phyloP scores from a whole-genome alignment of 139 green algal genomes.

The Pleodorina starrii region DNA sequence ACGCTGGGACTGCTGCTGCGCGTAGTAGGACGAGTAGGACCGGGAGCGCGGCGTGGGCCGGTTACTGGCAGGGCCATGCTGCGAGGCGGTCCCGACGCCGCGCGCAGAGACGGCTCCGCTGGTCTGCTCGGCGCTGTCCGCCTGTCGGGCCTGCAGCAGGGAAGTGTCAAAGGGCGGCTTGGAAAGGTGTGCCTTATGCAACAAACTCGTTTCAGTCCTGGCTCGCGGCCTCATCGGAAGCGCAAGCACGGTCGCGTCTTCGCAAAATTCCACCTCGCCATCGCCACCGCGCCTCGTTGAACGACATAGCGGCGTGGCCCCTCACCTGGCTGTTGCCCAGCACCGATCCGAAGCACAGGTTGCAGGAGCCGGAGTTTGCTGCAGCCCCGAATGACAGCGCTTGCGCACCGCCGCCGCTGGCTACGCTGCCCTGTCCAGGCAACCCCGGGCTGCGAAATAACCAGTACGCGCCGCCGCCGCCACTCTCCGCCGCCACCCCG shows the following conservation, averaged over 20 bases:
- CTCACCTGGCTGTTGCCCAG: conserved; percentile 10
- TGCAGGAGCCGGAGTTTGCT: background rate
- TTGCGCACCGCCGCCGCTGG: background rate
- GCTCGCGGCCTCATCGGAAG: too few species aligned
- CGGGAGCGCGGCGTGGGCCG: background rate
- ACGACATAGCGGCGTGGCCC: background rate
- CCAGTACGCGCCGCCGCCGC: background rate
- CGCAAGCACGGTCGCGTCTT: too few species aligned
- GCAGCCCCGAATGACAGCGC: background rate
- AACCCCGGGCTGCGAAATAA: conserved; percentile 1
- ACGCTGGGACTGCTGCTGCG: conserved; percentile 6
- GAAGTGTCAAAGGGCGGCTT: too few species aligned
- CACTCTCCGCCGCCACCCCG: background rate
- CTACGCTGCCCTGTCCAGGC: background rate
- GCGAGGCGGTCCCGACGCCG: background rate
- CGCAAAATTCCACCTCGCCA: background rate
- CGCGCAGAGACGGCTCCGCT: conserved; percentile 20
- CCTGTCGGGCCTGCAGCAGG: background rate
- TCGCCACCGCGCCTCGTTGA: too few species aligned
- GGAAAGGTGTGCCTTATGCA: too few species aligned
- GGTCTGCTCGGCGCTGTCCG: background rate
- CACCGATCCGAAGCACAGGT: conserved; percentile 23
- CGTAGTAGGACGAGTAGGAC: background rate
- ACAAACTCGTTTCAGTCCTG: too few species aligned
- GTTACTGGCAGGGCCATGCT: background rate